phyloP scores from a whole-genome alignment of 768 basidiomycete genomes.

The Calocybe gangraenosa region DNA sequence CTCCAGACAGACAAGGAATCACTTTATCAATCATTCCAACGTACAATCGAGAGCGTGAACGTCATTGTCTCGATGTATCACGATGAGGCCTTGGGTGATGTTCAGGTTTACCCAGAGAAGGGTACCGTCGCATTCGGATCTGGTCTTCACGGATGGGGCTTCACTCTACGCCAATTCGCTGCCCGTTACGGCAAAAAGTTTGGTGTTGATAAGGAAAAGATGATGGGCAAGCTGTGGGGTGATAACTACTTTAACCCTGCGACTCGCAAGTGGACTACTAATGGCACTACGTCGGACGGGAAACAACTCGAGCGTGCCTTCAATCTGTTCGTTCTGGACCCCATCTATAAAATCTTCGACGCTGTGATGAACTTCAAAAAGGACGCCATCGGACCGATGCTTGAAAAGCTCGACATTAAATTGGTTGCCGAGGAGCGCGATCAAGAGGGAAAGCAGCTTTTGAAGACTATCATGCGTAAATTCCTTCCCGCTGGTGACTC shows the following conservation, averaged over 20 bases:
- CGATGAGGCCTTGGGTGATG: slow-evolving; percentile 91
- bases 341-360: slow-evolving; percentile 98
- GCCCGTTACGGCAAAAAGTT: slow-evolving; percentile 95
- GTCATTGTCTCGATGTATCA: slow-evolving; percentile 98
- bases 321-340: slow-evolving; percentile 97
- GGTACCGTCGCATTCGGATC: slow-evolving; percentile 99
- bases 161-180: slow-evolving; percentile 98
- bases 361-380: slow-evolving; percentile 99
- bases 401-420: slow-evolving; percentile 95
- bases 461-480: slow-evolving; percentile 98
- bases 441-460: slow-evolving; percentile 90
- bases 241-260: slow-evolving; percentile 99
- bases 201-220: slow-evolving; percentile 97
- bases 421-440: slow-evolving; percentile 87
- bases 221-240: slow-evolving; percentile 97
- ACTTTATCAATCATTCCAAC: slow-evolving; percentile 95
- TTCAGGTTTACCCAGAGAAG: slow-evolving; percentile 97
- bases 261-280: slow-evolving; percentile 95
- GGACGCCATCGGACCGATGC: slow-evolving; percentile 75
- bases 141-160: slow-evolving; percentile 99
- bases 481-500: slow-evolving; percentile 99
- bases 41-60: slow-evolving; percentile 97
- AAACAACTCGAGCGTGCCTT: slow-evolving; percentile 97
- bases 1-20: slow-evolving; percentile 96
- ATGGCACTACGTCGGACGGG: slow-evolving; percentile 68